Evolutionary conservation across 1,139 yeast species (phyloP).

Genomic region (Arxiozyma heterogenica): DNA sequence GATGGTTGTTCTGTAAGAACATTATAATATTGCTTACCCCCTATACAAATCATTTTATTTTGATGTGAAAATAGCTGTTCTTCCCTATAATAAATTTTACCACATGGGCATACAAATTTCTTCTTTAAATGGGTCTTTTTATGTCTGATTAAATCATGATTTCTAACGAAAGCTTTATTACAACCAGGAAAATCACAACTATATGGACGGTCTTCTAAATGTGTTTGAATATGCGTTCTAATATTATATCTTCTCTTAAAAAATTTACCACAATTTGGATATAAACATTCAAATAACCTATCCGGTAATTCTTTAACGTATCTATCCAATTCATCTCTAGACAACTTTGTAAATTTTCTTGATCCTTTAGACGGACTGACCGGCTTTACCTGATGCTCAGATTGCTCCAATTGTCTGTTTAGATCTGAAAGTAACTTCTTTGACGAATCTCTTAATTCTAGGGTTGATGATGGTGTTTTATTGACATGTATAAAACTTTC

Average conservation of each 20-base stretch:
- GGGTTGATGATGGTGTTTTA: neutral
- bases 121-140: constrained; percentile 78
- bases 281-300: constrained; percentile 62
- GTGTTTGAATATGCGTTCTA: constrained; percentile 96
- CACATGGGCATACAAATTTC: constrained; percentile 75
- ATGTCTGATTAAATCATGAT: constrained; percentile 89
- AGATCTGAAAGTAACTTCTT: neutral
- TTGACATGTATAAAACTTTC: neutral
- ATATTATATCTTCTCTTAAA: constrained; percentile 88
- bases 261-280: constrained; percentile 69
- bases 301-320: constrained; percentile 57
- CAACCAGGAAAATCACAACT: constrained; percentile 57
- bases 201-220: constrained; percentile 86
- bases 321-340: constrained; percentile 82
- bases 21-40: constrained; percentile 44
- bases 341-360: constrained; percentile 56
- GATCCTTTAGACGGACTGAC: constrained; percentile 29
- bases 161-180: constrained; percentile 63
- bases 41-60: constrained; percentile 66
- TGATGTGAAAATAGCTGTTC: constrained; percentile 84
- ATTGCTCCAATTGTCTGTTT: neutral
- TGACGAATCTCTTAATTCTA: neutral
- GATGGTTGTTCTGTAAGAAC: constrained; percentile 27
- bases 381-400: neutral
- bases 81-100: constrained; percentile 80